Percentiles rank a stretch among this genome's conserved stretches.
phyloP scores from a whole-genome alignment of 306 rosid genomes.

The Dalbergia cultrata region DNA sequence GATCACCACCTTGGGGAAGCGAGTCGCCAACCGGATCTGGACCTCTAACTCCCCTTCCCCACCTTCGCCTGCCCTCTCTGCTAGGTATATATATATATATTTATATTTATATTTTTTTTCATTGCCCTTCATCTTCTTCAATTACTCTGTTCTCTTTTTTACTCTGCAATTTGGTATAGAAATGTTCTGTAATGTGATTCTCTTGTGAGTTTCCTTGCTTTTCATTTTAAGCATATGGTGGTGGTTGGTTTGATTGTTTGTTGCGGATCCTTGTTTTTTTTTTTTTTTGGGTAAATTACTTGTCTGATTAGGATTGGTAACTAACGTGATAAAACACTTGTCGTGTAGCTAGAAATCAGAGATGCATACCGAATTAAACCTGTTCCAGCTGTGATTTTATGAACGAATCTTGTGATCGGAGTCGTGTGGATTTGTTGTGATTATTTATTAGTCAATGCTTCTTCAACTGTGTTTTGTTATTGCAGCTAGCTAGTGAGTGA shows the following conservation, averaged over 20 bases:
- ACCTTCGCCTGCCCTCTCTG: constrained; percentile 45
- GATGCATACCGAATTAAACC: background rate
- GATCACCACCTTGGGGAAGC: constrained; percentile 79
- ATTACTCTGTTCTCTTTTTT: background rate
- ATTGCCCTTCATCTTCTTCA: background rate
- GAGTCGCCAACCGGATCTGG: constrained; percentile 73
- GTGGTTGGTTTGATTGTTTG: background rate
- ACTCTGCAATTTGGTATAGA: no score
- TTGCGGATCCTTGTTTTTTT: background rate
- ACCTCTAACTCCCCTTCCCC: constrained; percentile 45
- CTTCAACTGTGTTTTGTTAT: background rate
- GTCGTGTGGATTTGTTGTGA: background rate
- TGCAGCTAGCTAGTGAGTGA: background rate
- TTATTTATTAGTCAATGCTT: background rate
- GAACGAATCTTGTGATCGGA: background rate
- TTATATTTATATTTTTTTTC: background rate
- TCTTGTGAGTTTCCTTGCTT: background rate
- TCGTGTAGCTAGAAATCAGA: background rate
- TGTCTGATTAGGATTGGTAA: background rate
- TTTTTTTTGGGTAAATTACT: background rate
- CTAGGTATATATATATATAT: constrained; percentile 48
- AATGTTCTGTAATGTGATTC: background rate
- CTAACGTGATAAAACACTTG: background rate
- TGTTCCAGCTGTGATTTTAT: background rate
- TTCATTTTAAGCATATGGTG: background rate